phyloP scores from a whole-genome alignment of 1,284 basidiomycete species.

The Boletus mariae region DNA sequence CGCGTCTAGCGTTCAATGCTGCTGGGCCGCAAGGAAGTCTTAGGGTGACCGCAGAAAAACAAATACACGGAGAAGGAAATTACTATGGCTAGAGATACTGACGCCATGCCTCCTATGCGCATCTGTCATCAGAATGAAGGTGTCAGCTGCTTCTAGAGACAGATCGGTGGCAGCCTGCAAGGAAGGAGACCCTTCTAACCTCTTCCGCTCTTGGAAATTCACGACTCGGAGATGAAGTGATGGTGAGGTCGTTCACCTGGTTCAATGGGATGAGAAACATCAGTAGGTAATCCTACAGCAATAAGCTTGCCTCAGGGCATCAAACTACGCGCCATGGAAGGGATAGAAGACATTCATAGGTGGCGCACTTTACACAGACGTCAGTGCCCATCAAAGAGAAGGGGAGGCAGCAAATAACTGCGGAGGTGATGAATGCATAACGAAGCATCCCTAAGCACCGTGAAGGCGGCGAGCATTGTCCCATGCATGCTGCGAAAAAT shows the following conservation, averaged over 20 bases:
- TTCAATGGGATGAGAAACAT: constrained; percentile 2
- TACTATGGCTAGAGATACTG: constrained; percentile 6
- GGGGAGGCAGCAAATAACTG: constrained; percentile 9
- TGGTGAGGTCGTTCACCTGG: constrained; percentile 4
- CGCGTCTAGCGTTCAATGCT: constrained; percentile 2
- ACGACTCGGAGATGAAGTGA: constrained; percentile 27
- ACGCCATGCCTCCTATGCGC: constrained; percentile 14
- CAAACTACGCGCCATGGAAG: constrained; percentile 23
- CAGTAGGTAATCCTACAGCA: constrained; percentile 10
- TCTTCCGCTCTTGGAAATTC: constrained; percentile 17
- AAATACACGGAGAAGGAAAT: constrained; percentile 15
- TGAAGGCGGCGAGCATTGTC: constrained; percentile 1
- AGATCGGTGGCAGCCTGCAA: constrained; percentile 19
- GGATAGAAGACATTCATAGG: constrained; percentile 22
- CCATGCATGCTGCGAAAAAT: constrained; percentile 7
- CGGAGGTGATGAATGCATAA: constrained; percentile 7
- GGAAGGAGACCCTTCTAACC: constrained; percentile 16
- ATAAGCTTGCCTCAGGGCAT: constrained; percentile 12
- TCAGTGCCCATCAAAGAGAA: constrained; percentile 14
- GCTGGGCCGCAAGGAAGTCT: constrained; percentile 24
- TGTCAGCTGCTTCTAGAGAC: constrained; percentile 11
- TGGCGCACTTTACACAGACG: constrained; percentile 9
- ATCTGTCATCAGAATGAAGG: constrained; percentile 18
- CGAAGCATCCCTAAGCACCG: constrained; percentile 5
- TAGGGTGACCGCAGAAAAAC: constrained; percentile 24